Conservation (phyloP, 768 basidiomycete genomes). For the Russula compacta region DNA sequence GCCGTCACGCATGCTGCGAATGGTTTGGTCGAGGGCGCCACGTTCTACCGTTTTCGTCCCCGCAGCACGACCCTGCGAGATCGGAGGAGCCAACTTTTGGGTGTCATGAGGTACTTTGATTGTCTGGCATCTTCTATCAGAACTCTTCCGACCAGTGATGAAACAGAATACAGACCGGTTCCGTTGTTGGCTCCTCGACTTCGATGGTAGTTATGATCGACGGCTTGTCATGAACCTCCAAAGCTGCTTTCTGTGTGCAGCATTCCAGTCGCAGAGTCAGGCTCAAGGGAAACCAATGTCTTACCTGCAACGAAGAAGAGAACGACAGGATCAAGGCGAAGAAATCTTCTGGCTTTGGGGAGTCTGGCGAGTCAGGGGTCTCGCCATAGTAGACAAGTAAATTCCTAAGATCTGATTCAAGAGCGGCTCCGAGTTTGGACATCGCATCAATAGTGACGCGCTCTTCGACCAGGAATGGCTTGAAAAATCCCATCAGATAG, state of each 20-base stretch:
- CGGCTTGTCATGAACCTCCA: conserved; percentile 45
- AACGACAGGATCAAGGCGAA: conserved; percentile 71
- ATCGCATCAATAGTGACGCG: conserved; percentile 53
- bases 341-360: conserved; percentile 73
- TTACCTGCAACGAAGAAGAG: conserved; percentile 60
- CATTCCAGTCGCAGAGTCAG: not conserved
- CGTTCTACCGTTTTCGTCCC: conserved; percentile 52
- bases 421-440: conserved; percentile 43
- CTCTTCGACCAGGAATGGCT: conserved; percentile 36
- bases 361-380: conserved; percentile 49
- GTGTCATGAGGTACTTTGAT: conserved; percentile 30
- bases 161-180: conserved; percentile 9
- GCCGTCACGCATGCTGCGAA: conserved; percentile 69
- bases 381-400: conserved; percentile 75
- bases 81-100: conserved; percentile 25
- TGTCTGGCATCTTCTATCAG: conserved; percentile 29
- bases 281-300: conserved; percentile 11
- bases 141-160: not conserved
- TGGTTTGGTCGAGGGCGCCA: conserved; percentile 77
- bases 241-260: conserved; percentile 51
- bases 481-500: not conserved
- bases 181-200: conserved; percentile 8
- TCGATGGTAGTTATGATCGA: conserved; percentile 12
- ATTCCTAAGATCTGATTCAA: conserved; percentile 53
- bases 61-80: conserved; percentile 35